Percentiles rank a stretch among this genome's conserved stretches.
These are phyloP conservation scores for Dillenia turbinata DNA, from an alignment of 164 flowering plant genomes.

Conservation along the genomic window DNA sequence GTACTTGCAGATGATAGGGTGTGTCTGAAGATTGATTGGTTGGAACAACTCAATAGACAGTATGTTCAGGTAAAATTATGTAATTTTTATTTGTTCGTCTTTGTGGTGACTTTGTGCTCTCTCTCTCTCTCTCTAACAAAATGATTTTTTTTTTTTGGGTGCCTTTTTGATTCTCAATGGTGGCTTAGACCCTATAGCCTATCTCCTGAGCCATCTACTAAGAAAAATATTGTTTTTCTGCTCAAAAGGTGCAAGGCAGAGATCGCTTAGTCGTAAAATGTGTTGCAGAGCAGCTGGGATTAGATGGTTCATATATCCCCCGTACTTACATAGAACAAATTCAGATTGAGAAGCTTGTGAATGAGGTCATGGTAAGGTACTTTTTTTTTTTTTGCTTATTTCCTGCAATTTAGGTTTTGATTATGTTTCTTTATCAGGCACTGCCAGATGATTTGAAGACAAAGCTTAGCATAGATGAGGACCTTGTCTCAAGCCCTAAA, in stretches of 20 bases:
- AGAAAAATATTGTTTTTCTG: constrained; percentile 10
- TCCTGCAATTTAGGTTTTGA: constrained; percentile 15
- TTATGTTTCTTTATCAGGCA: constrained; percentile 41
- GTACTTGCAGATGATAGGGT: constrained; percentile 73
- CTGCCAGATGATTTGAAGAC: constrained; percentile 90
- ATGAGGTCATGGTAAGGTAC: constrained; percentile 83
- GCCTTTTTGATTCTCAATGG: neutral
- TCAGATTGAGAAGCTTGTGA: constrained; percentile 90
- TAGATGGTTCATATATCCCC: constrained; percentile 84
- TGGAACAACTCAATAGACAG: constrained; percentile 80
- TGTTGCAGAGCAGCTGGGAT: constrained; percentile 76
- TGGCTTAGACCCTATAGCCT: too few species aligned
- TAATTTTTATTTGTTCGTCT: too few species aligned
- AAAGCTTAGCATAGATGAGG: constrained; percentile 91
- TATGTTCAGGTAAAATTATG: constrained; percentile 71
- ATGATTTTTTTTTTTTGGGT: neutral
- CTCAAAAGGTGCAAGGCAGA: constrained; percentile 84
- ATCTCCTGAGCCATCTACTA: neutral
- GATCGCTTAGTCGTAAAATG: constrained; percentile 59
- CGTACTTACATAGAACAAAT: constrained; percentile 98
- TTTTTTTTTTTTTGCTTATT: constrained; percentile 11
- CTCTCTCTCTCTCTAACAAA: neutral
- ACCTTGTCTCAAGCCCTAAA: constrained; percentile 73
- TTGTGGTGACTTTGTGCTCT: too few species aligned
- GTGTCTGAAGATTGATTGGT: constrained; percentile 88